Evolutionary conservation across 106 monocot species (phyloP), one percentile per base, ranked within the genome.

Genomic region (Amphibolis antarctica): DNA sequence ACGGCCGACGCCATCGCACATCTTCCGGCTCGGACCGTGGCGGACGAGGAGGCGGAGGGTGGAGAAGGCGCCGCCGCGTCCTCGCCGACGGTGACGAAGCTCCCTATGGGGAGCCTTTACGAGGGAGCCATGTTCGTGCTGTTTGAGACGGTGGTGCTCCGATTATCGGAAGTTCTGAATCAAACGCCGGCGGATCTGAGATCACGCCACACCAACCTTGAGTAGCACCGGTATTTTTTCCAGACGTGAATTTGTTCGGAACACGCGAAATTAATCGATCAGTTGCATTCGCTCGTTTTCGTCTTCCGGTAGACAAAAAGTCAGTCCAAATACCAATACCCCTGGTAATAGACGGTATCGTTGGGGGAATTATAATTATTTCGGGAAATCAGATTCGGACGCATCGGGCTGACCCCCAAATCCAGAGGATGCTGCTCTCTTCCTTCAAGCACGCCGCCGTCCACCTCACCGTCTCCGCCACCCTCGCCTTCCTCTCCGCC

Each of bases 41-140:
- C 86, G 3, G 84, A 89, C 53, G 83, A 60, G 0, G 81, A 94
- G 30, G 82, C 76, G 46, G 81, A 58, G 13, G 63, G 36, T 24
- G 19, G 15, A 17, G 14, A 11, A 29, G 24, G 44, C 13, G 20
- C 10, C 14, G n/a, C 26, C 19, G 54, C 18, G 13, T 28, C 21
- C 11, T 44, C 14, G 9, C 6, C 28, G 44, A 20, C 11, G 10
- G 66, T 66, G n/a, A n/a, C n/a, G 54, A 77, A 63, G 47, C 51
- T 96, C 19, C 96, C 96, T 53, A 86, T 90, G 84, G 96, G 96
- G 56, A 89, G 89, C 45, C 45, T 94, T 68, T 94, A 94, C 55
- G 94, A 94, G 63, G 89, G 96, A 42, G 89, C 86, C 19, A 64
- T 96, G 96, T 96, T 84, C 59, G 90, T 96, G 72, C 73, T 96